A percentile compares a stretch with the other conserved stretches of the same genome.
Evolutionary conservation across 192 early-diverging fungal genomes (phyloP).

Genomic region (Rhizophagus sp.): DNA sequence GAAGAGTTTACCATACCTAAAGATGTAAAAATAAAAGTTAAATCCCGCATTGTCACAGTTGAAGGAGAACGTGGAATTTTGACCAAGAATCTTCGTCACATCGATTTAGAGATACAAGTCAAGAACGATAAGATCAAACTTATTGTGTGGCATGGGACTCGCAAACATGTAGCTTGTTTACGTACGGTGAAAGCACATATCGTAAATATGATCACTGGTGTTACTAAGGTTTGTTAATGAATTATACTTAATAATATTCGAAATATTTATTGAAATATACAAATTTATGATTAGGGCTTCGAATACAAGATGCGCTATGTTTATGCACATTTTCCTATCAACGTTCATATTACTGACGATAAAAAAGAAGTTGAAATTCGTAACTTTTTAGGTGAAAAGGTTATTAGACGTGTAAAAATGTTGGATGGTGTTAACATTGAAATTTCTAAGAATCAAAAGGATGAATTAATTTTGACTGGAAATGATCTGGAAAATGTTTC

Average conservation of each 20-base stretch:
- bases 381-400: slow-evolving; percentile 98
- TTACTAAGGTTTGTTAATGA: slow-evolving; percentile 73
- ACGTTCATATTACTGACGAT: slow-evolving; percentile 81
- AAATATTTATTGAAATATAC: not conserved
- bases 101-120: slow-evolving; percentile 88
- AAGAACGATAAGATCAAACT: slow-evolving; percentile 75
- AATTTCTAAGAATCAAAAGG: slow-evolving; percentile 85
- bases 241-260: not conserved
- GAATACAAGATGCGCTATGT: slow-evolving; percentile 99
- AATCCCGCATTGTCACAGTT: slow-evolving; percentile 86
- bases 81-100: slow-evolving; percentile 89
- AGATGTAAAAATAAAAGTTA: slow-evolving; percentile 81
- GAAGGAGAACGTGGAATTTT: slow-evolving; percentile 91
- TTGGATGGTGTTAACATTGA: slow-evolving; percentile 80
- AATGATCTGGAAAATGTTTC: slow-evolving; percentile 96
- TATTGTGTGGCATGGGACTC: slow-evolving; percentile 91
- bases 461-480: slow-evolving; percentile 90
- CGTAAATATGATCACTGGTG: slow-evolving; percentile 96
- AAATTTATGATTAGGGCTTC: slow-evolving; percentile 62
- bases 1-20: slow-evolving; percentile 89
- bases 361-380: slow-evolving; percentile 89
- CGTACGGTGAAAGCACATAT: slow-evolving; percentile 95
- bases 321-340: slow-evolving; percentile 99
- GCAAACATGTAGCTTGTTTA: slow-evolving; percentile 98
- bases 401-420: slow-evolving; percentile 82